Base-by-base conservation (phyloP, 2,329 filamentous ascomycete species). In the Diplodia seriata region DNA sequence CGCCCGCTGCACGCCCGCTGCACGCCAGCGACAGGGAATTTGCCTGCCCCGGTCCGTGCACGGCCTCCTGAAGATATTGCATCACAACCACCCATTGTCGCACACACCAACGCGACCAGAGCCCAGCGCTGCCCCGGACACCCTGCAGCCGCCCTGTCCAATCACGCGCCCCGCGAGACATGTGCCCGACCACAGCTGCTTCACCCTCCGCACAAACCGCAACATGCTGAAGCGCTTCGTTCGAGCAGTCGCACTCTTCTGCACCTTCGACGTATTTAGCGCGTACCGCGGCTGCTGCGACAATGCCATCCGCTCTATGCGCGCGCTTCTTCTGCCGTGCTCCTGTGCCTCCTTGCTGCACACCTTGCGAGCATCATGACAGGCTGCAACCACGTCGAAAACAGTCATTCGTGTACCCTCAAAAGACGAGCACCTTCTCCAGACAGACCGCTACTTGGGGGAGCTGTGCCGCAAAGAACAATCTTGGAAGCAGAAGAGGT, bases 31-130 rank as follows among this genome's bases (percentile, higher is more conserved):
- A 49, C 40, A 49, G 40, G 57, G 57, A 49, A 50, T 29, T 40
- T 29, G 38, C 38, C 40, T 61, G 40, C 23, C 57, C 57, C 57
- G 26, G 26, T 26, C 18, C 26, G 47, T 49, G 57, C 57, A 61
- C 31, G 26, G 26, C 40, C 59, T 51, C 59, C 59, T 63, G 59
- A 63, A 63, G 59, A 63, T 63, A 63, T 63, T 38, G 59, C 59
- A 63, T 61, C 43, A 51, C 59, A 51, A 51, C 29, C 43, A 38
- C 59, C 59, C 43, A 18, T 26, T 23, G 47, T 63, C 40, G 47
- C 47, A 63, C 59, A 51, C 23, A 14, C 26, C 43, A 15, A 49
- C 38, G 33, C 55, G 47, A 11, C 15, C 57, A 18, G 12, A 3
- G 18, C 18, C 43, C 59, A 63, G 9, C 50, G 47, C 47, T 51